Conservation (phyloP, 805 yeast species). For the Starmerella floricola region DNA sequence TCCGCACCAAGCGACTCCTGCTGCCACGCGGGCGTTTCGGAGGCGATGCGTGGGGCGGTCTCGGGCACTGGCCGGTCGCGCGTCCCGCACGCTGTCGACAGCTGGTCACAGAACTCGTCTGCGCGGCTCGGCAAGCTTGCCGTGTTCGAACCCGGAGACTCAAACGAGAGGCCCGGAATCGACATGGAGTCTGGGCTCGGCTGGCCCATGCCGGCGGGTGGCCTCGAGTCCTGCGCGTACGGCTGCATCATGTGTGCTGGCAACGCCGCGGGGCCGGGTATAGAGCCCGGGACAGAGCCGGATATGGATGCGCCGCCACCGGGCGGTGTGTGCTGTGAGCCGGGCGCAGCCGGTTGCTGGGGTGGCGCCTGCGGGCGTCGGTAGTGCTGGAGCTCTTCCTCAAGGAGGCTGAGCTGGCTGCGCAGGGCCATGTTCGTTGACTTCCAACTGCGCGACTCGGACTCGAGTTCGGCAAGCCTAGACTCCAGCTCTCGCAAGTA, state of each 20-base stretch:
- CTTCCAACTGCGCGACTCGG: constrained; percentile 51
- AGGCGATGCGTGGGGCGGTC: constrained; percentile 16
- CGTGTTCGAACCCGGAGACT: constrained; percentile 9
- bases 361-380: constrained; percentile 25
- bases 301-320: no score
- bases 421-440: constrained; percentile 64
- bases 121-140: constrained; percentile 11
- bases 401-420: constrained; percentile 62
- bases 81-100: constrained; percentile 76
- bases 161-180: constrained; percentile 11
- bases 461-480: constrained; percentile 60
- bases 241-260: background rate
- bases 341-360: background rate
- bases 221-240: background rate
- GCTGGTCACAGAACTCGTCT: constrained; percentile 63
- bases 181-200: constrained; percentile 6
- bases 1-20: constrained; percentile 3
- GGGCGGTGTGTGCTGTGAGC: background rate
- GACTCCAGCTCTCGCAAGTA: constrained; percentile 77
- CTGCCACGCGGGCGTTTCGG: constrained; percentile 20
- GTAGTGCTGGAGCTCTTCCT: constrained; percentile 55
- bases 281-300: no score
- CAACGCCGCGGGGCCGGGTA: no score
- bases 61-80: constrained; percentile 40
- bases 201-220: background rate